These are phyloP conservation scores for Penicillium cosmopolitanum DNA, from an alignment of 495 filamentous ascomycete species.

Conservation along the genomic window DNA sequence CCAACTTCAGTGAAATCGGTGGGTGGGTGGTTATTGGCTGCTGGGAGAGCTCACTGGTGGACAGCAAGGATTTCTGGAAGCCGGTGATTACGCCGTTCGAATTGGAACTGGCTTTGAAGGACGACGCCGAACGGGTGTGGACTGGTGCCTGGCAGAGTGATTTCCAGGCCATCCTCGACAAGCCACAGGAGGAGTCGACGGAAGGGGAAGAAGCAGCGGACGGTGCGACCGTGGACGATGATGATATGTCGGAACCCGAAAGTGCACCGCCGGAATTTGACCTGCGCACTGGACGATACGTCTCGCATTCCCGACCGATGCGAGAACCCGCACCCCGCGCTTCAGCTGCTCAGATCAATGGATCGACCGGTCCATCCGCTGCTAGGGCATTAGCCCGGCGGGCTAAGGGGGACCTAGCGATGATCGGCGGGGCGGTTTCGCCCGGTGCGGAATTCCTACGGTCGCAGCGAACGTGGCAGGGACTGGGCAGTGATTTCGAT, in stretches of 20 bases:
- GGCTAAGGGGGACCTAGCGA: slow-evolving; percentile 70
- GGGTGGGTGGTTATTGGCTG: slow-evolving; percentile 98
- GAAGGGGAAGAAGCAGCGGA: slow-evolving; percentile 25
- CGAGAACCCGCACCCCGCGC: slow-evolving; percentile 41
- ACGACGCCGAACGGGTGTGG: slow-evolving; percentile 74
- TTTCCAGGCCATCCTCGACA: slow-evolving; percentile 62
- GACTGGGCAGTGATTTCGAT: slow-evolving; percentile 84
- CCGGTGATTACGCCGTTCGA: slow-evolving; percentile 94
- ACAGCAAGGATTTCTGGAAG: slow-evolving; percentile 81
- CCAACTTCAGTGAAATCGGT: slow-evolving; percentile 92
- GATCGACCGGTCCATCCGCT: slow-evolving; percentile 34
- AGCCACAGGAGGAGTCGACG: slow-evolving; percentile 26
- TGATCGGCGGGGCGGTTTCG: slow-evolving; percentile 78
- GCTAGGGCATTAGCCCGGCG: slow-evolving; percentile 59
- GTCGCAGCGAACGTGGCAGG: slow-evolving; percentile 86
- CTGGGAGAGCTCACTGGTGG: slow-evolving; percentile 93
- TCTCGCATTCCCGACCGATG: slow-evolving; percentile 85
- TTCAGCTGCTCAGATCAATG: slow-evolving; percentile 37
- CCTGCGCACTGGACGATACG: slow-evolving; percentile 82
- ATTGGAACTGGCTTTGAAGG: slow-evolving; percentile 70
- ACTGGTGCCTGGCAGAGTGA: slow-evolving; percentile 76
- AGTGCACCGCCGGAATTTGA: slow-evolving; percentile 89
- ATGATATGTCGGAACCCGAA: slow-evolving; percentile 62
- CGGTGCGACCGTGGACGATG: slow-evolving; percentile 33
- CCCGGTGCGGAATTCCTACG: slow-evolving; percentile 87